Conservation (phyloP, 768 basidiomycete species). For the Auriscalpium vulgare region DNA sequence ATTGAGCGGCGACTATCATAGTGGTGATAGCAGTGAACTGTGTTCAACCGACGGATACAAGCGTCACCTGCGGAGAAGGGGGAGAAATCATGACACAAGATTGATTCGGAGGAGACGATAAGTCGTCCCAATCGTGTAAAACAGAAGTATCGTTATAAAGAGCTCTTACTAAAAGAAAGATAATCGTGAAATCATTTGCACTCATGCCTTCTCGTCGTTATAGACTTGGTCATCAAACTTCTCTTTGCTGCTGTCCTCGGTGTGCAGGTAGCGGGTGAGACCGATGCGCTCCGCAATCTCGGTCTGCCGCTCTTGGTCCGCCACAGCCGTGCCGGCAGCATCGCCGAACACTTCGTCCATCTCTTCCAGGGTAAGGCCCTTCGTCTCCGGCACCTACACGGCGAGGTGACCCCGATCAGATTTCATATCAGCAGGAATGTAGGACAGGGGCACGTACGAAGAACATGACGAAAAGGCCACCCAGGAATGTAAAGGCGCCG, state of each 20-base stretch:
- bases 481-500: conserved; percentile 61
- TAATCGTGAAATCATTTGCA: no score
- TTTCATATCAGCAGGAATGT: not conserved
- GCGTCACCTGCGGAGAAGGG: no score
- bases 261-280: conserved; percentile 29
- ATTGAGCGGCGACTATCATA: no score
- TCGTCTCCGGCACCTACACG: conserved; percentile 59
- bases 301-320: conserved; percentile 43
- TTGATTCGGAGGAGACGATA: no score
- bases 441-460: conserved; percentile 34
- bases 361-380: conserved; percentile 66
- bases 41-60: no score
- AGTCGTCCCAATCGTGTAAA: no score
- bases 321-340: conserved; percentile 40
- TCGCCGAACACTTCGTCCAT: conserved; percentile 75
- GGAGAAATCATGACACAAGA: no score
- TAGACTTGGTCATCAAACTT: conserved; percentile 9
- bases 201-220: not conserved
- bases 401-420: not conserved
- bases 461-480: conserved; percentile 58
- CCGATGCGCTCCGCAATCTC: conserved; percentile 59
- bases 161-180: no score
- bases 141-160: no score
- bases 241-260: not conserved
- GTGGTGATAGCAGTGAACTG: no score